Conservation (phyloP, 1,139 yeast genomes). For the Diutina rugosa region DNA sequence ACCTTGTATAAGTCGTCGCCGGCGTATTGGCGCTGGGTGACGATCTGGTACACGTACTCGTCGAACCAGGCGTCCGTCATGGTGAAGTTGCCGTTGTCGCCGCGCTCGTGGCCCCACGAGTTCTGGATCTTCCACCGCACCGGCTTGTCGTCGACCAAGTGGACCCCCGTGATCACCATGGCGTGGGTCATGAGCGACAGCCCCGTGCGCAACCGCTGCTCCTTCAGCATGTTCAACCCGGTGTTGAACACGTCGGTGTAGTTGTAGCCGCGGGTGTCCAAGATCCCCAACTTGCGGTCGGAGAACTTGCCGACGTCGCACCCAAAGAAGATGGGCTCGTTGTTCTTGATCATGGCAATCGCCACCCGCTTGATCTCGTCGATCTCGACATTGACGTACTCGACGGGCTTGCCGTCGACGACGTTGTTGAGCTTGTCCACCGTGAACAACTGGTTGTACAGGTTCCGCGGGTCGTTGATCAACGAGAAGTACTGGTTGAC, state of each 20-base stretch:
- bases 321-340: constrained; percentile 76
- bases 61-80: constrained; percentile 80
- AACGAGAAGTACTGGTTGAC: constrained; percentile 47
- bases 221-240: constrained; percentile 32
- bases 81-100: constrained; percentile 61
- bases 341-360: constrained; percentile 50
- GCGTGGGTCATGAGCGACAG: constrained; percentile 75
- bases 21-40: constrained; percentile 44
- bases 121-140: constrained; percentile 75
- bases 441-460: constrained; percentile 44
- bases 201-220: constrained; percentile 40
- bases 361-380: constrained; percentile 46
- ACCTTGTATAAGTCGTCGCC: constrained; percentile 29
- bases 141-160: constrained; percentile 35
- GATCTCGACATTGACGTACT: constrained; percentile 55
- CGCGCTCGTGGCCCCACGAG: constrained; percentile 74
- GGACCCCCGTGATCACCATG: constrained; percentile 69
- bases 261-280: constrained; percentile 60
- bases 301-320: constrained; percentile 71
- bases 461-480: constrained; percentile 72
- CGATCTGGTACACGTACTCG: constrained; percentile 76
- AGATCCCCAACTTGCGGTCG: constrained; percentile 48
- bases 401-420: constrained; percentile 51
- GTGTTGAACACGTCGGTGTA: constrained; percentile 54
- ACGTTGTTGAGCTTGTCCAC: constrained; percentile 68